Evolutionary conservation across 2,329 filamentous ascomycete genomes (phyloP).

Genomic region (Biscogniauxia sp.): DNA sequence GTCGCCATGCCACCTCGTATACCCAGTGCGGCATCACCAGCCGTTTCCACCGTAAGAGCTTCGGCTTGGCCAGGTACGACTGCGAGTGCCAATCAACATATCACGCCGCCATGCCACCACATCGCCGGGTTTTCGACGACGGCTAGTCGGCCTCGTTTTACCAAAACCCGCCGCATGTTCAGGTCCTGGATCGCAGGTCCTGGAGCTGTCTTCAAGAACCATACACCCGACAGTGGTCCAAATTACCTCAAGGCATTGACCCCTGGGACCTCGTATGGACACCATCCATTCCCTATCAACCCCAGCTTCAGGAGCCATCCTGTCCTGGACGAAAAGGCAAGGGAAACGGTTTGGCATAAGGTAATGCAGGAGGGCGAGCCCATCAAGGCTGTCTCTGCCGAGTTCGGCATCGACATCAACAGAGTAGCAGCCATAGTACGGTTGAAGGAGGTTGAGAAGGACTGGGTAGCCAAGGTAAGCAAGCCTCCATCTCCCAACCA

Average conservation of each 20-base stretch:
- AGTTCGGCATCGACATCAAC: conserved; percentile 76
- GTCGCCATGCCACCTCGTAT: conserved; percentile 28
- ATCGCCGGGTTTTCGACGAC: conserved; percentile 30
- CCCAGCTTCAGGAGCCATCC: conserved; percentile 65
- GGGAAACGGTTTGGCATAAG: conserved; percentile 70
- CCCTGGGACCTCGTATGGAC: not conserved
- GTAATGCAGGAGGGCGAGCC: conserved; percentile 65
- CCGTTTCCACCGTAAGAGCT: conserved; percentile 12
- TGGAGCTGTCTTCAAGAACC: conserved; percentile 13
- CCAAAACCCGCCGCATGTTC: conserved; percentile 22
- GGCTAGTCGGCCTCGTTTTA: conserved; percentile 22
- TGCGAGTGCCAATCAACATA: not conserved
- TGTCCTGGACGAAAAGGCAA: conserved; percentile 70
- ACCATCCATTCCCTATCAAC: conserved; percentile 71
- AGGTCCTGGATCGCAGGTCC: conserved; percentile 18
- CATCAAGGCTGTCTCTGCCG: conserved; percentile 73
- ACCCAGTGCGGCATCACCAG: conserved; percentile 14
- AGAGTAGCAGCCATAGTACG: conserved; percentile 82
- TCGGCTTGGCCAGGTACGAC: not conserved
- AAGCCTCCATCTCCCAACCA: conserved; percentile 40
- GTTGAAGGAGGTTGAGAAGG: conserved; percentile 81
- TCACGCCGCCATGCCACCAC: conserved; percentile 6
- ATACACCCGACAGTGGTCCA: not conserved
- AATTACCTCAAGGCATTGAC: too few relatives aligned
- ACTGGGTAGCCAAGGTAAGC: conserved; percentile 73